Conservation (phyloP, 73 alveolate genomes). For the Paramecium tetraurelia region DNA sequence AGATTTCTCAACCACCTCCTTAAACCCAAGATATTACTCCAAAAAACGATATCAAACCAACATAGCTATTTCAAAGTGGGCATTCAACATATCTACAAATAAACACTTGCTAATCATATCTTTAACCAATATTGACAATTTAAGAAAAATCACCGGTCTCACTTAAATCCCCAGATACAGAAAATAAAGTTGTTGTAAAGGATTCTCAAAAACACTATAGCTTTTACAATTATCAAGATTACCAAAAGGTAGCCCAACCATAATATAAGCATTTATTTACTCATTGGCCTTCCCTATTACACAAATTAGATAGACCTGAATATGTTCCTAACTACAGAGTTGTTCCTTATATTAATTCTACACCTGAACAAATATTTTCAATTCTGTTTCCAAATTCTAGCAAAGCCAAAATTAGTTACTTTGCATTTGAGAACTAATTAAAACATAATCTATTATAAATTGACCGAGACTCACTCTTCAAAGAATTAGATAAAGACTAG, state of each 20-base stretch:
- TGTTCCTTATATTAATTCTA: not conserved
- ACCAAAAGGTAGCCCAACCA: not conserved
- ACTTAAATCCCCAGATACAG: not conserved
- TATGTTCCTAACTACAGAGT: not conserved
- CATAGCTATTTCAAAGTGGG: not conserved
- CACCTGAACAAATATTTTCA: conserved; percentile 8
- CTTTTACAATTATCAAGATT: not conserved
- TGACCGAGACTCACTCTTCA: not conserved
- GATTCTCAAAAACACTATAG: not conserved
- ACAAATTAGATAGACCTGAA: conserved; percentile 16
- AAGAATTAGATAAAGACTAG: conserved; percentile 28
- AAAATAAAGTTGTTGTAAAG: not conserved
- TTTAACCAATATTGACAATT: not conserved
- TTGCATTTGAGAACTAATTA: not conserved
- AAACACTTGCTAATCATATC: not conserved
- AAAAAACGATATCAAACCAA: not conserved
- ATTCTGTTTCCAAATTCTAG: conserved; percentile 3
- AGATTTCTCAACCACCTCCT: not conserved
- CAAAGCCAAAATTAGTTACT: not conserved
- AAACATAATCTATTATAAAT: not conserved
- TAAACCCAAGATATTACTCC: not conserved
- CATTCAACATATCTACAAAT: not conserved
- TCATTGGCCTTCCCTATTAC: conserved; percentile 39
- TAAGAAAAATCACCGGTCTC: not conserved
- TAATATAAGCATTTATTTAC: conserved; percentile 35